These are phyloP conservation scores for Rutstroemia sydowiana DNA, from an alignment of 2,329 filamentous ascomycete genomes.

Conservation along the genomic window DNA sequence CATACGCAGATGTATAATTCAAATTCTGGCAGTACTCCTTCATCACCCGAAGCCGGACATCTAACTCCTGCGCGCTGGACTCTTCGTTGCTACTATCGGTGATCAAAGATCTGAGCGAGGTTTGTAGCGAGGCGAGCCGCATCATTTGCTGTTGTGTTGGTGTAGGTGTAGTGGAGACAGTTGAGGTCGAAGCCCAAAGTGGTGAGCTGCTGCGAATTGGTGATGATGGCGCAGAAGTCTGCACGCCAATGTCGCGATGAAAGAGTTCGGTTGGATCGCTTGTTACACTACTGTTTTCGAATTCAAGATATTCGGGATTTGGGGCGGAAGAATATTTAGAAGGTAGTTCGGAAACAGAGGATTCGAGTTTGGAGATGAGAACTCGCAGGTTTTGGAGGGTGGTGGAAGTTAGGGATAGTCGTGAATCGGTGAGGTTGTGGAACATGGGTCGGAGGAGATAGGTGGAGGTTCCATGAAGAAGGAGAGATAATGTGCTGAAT, in stretches of 20 bases:
- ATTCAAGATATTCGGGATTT: conserved; percentile 32
- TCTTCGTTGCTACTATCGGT: conserved; percentile 32
- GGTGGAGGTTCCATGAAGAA: conserved; percentile 64
- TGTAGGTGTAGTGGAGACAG: conserved; percentile 1
- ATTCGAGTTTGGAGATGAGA: conserved; percentile 44
- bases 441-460: conserved; percentile 58
- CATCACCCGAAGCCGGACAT: conserved; percentile 39
- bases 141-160: conserved; percentile 32
- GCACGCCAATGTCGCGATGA: conserved; percentile 72
- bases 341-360: conserved; percentile 56
- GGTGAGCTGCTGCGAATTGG: conserved; percentile 10
- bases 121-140: conserved; percentile 39
- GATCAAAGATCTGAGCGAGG: conserved; percentile 43
- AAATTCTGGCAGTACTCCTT: conserved; percentile 59
- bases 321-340: conserved; percentile 14
- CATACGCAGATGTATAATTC: conserved; percentile 37
- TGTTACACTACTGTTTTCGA: conserved; percentile 34
- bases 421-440: conserved; percentile 41
- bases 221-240: conserved; percentile 50
- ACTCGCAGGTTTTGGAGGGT: conserved; percentile 41
- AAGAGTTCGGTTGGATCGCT: conserved; percentile 68
- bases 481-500: conserved; percentile 49
- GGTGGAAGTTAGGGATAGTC: conserved; percentile 45
- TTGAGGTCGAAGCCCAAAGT: conserved; percentile 26
- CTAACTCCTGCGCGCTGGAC: conserved; percentile 18